These are phyloP conservation scores for Aspergillus incahuasiensis DNA, from an alignment of 495 filamentous ascomycete genomes.

Conservation along the genomic window DNA sequence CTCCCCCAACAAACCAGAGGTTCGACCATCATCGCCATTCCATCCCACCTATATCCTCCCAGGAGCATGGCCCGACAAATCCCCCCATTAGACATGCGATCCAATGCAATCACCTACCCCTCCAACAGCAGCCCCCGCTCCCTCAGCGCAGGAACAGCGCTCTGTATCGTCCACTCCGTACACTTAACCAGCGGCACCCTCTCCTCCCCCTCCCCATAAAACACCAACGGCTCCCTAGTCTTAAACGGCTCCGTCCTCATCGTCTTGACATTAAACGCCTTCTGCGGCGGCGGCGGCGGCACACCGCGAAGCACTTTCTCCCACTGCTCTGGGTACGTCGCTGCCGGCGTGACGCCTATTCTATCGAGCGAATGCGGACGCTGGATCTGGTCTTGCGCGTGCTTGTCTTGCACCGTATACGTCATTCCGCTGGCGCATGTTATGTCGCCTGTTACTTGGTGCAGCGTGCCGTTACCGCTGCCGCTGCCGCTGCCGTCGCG, in stretches of 20 bases:
- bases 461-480: conserved; percentile 16
- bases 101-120: no score
- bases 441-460: conserved; percentile 32
- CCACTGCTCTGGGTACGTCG: conserved; percentile 13
- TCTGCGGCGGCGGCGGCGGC: conserved; percentile 18
- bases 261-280: conserved; percentile 21
- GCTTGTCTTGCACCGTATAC: conserved; percentile 10
- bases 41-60: no score
- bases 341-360: conserved; percentile 16
- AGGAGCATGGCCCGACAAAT: no score
- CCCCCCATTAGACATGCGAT: no score
- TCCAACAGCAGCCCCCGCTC: conserved; percentile 6
- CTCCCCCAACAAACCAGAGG: no score
- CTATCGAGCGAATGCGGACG: conserved; percentile 16
- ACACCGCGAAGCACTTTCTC: conserved; percentile 1
- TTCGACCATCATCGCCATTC: no score
- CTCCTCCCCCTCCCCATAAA: conserved; percentile 22
- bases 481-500: conserved; percentile 19
- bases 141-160: conserved; percentile 20
- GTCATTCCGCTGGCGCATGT: conserved; percentile 19
- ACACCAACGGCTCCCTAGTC: conserved; percentile 15
- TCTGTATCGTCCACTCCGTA: conserved; percentile 27
- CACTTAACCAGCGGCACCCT: conserved; percentile 23
- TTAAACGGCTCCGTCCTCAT: conserved; percentile 24
- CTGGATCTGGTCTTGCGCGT: conserved; percentile 14